Conservation (phyloP, 2,329 filamentous ascomycete species). For the Cadophora sp. region DNA sequence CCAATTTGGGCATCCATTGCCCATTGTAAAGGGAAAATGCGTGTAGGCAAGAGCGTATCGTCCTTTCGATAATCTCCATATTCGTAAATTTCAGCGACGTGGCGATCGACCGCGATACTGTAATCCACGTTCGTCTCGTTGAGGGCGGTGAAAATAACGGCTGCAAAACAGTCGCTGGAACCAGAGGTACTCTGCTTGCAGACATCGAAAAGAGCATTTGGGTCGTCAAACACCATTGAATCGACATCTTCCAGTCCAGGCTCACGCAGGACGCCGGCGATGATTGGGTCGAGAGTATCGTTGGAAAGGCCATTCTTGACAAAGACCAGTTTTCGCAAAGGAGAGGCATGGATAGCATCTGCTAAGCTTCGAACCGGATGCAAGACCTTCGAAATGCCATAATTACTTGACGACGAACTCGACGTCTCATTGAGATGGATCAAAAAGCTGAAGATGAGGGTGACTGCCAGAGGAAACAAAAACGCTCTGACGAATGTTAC, state of each 20-base stretch:
- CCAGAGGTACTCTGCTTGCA: slow-evolving; percentile 35
- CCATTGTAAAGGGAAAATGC: slow-evolving; percentile 37
- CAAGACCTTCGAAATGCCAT: slow-evolving; percentile 31
- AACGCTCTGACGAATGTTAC: slow-evolving; percentile 34
- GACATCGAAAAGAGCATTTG: slow-evolving; percentile 34
- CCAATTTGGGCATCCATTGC: slow-evolving; percentile 35
- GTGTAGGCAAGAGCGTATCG: slow-evolving; percentile 21
- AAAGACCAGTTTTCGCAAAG: slow-evolving; percentile 35
- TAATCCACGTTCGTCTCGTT: slow-evolving; percentile 39
- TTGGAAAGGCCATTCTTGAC: slow-evolving; percentile 35
- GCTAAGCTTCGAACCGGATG: slow-evolving; percentile 32
- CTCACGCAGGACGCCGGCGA: slow-evolving; percentile 30
- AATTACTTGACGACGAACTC: background rate
- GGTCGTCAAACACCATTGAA: slow-evolving; percentile 24
- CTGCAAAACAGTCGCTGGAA: slow-evolving; percentile 37
- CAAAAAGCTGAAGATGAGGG: slow-evolving; percentile 36
- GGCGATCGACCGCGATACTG: slow-evolving; percentile 33
- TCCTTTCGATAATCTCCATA: slow-evolving; percentile 27
- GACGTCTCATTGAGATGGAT: slow-evolving; percentile 24
- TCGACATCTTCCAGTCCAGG: slow-evolving; percentile 29
- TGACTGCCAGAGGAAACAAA: slow-evolving; percentile 36
- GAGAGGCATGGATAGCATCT: slow-evolving; percentile 28
- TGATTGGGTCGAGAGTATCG: slow-evolving; percentile 31
- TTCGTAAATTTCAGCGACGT: slow-evolving; percentile 3
- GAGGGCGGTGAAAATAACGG: slow-evolving; percentile 35